A percentile compares a stretch with the other conserved stretches of the same genome.
Evolutionary conservation across 2,329 filamentous ascomycete genomes (phyloP).

Genomic region (Xylariomycetidae sp.): DNA sequence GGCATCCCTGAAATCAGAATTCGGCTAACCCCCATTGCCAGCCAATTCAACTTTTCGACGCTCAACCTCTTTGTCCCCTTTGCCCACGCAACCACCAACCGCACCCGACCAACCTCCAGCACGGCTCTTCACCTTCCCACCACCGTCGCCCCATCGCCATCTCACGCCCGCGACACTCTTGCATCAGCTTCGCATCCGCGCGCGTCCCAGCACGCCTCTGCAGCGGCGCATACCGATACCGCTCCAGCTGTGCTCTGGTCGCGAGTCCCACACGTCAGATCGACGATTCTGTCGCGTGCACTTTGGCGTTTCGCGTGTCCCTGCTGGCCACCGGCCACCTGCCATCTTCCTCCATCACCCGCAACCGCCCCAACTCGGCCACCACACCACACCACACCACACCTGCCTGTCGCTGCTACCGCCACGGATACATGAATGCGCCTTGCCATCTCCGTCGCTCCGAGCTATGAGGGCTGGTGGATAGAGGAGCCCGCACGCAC

Average conservation of each 20-base stretch:
- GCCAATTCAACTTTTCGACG: constrained; percentile 24
- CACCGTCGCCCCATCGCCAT: constrained; percentile 8
- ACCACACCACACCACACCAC: constrained; percentile 3
- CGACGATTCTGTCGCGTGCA: constrained; percentile 30
- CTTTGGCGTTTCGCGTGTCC: constrained; percentile 27
- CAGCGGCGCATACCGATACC: constrained; percentile 6
- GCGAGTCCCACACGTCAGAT: constrained; percentile 27
- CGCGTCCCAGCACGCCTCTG: constrained; percentile 9
- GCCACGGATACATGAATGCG: constrained; percentile 31
- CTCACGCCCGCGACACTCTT: constrained; percentile 16
- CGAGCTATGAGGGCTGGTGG: constrained; percentile 52
- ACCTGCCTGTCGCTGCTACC: constrained; percentile 1
- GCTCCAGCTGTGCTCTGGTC: constrained; percentile 14
- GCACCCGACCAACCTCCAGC: constrained; percentile 10
- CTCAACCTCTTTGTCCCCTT: constrained; percentile 22
- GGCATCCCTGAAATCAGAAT: constrained; percentile 22
- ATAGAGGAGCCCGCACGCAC: constrained; percentile 45
- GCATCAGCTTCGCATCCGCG: constrained; percentile 4
- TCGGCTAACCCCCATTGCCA: constrained; percentile 19
- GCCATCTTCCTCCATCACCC: constrained; percentile 7
- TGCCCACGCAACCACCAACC: constrained; percentile 4
- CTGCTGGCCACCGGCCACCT: constrained; percentile 10
- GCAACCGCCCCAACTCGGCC: constrained; percentile 16
- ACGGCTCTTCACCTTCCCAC: constrained; percentile 10
- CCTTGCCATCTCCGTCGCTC: constrained; percentile 24